phyloP scores from a whole-genome alignment of 106 monocot genomes.

The Narthecium ossifragum region DNA sequence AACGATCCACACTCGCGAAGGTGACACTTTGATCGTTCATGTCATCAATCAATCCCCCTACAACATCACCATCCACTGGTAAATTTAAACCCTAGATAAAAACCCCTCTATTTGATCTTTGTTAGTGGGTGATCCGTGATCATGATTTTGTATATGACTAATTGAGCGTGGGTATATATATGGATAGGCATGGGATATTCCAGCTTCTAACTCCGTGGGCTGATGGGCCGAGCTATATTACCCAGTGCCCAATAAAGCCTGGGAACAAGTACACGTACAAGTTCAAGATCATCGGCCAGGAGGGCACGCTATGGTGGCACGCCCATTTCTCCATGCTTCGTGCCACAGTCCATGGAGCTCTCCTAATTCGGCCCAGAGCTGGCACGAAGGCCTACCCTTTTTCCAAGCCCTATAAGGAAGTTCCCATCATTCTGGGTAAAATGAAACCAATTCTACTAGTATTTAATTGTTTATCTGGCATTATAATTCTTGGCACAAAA shows the following conservation, averaged over 20 bases:
- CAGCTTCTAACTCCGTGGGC: conserved; percentile 55
- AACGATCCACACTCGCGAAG: conserved; percentile 13
- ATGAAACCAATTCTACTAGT: no score
- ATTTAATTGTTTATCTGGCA: neutral
- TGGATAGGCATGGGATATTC: conserved; percentile 67
- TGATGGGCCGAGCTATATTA: conserved; percentile 61
- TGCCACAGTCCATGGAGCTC: conserved; percentile 62
- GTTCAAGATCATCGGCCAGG: conserved; percentile 53
- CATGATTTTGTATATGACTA: neutral
- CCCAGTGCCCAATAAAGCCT: conserved; percentile 69
- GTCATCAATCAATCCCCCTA: conserved; percentile 24
- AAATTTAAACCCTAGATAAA: neutral
- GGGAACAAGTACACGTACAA: conserved; percentile 58
- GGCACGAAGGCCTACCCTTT: conserved; percentile 41
- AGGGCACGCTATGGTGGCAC: conserved; percentile 92
- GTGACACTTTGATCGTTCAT: conserved; percentile 19
- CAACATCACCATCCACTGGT: conserved; percentile 25
- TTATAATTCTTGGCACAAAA: neutral
- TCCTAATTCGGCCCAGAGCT: conserved; percentile 42
- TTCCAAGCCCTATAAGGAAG: conserved; percentile 47
- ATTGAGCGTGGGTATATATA: neutral
- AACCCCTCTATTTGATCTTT: neutral
- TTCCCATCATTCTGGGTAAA: conserved; percentile 47
- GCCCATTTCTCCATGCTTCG: conserved; percentile 63
- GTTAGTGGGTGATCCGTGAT: no score